Percentiles rank a stretch among this genome's conserved stretches.
phyloP scores from a whole-genome alignment of 2,329 filamentous ascomycete species.

The Arthroderma sp. region DNA sequence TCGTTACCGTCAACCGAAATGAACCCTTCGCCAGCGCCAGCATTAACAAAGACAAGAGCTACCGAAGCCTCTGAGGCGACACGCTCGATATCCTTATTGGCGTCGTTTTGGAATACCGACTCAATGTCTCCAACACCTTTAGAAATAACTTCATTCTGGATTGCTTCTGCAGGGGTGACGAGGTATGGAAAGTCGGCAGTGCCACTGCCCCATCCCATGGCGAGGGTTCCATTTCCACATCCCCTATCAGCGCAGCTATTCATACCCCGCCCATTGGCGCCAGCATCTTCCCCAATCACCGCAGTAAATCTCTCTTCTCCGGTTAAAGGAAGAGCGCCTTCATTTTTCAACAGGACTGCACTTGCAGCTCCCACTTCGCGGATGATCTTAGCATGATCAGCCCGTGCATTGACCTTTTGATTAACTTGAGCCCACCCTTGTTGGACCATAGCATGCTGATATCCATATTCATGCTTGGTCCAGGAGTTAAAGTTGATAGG shows the following conservation, averaged over 20 bases:
- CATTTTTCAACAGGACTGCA: constrained; percentile 83
- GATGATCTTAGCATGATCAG: constrained; percentile 58
- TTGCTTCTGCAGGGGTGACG: constrained; percentile 48
- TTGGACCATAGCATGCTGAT: constrained; percentile 49
- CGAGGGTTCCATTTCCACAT: constrained; percentile 47
- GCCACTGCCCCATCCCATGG: constrained; percentile 52
- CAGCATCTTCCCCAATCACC: constrained; percentile 73
- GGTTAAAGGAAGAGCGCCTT: constrained; percentile 59
- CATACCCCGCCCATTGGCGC: constrained; percentile 57
- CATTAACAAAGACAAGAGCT: constrained; percentile 76
- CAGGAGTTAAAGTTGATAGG: constrained; percentile 80
- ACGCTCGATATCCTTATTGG: constrained; percentile 36
- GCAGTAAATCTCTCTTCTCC: constrained; percentile 59
- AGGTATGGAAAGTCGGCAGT: constrained; percentile 50
- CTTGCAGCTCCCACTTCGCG: constrained; percentile 66
- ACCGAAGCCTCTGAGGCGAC: constrained; percentile 41
- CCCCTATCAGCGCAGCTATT: constrained; percentile 65
- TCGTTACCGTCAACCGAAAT: constrained; percentile 69
- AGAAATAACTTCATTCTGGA: constrained; percentile 51
- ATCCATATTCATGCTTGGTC: constrained; percentile 64
- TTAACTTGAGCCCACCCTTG: constrained; percentile 58
- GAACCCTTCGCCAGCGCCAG: constrained; percentile 74
- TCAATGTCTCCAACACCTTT: constrained; percentile 53
- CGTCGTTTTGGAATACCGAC: constrained; percentile 46
- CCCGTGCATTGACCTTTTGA: constrained; percentile 70